Base-by-base conservation (phyloP, 1,139 yeast genomes). In the Sugiyamaella paludigena region DNA sequence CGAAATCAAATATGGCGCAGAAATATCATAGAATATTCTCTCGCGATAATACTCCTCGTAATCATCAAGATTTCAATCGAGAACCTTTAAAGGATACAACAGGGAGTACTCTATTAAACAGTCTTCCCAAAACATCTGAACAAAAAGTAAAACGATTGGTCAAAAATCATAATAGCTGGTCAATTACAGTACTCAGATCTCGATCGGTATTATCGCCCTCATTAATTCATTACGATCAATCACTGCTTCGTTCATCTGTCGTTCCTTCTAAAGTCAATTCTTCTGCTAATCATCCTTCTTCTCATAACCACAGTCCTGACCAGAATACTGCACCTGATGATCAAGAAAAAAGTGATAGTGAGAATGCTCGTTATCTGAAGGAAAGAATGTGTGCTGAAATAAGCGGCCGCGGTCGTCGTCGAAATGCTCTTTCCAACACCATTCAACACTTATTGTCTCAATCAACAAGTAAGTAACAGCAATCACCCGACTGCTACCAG, bases 301-400 rank as follows among this genome's bases (percentile, higher is more conserved):
- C 27, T 12, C 16, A 26, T 9, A 35, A 15, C 11, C n/a, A 19
- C 27, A 15, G 11, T 8, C 10, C 10, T 28, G 5, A 35, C 13
- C 26, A 32, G 11, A 42, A 36, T 27, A 27, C n/a, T 10, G 30
- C 29, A 2, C 40, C 36, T 7, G 9, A 4, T 11, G 38, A 33
- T 5, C 24, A 11, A 15, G 24, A 35, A 12, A 13, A 26, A 9
- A 7, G 28, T 11, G 26, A 15, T 15, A 26, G 28, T 36, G 39
- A 29, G 13, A 36, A 42, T 6, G 45, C 45, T 5, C 35, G 15
- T 12, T 9, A 28, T 10, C 30, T 36, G 24, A 36, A 34, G 36
- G 32, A 42, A 10, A 42, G 13, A 4, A 42, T 42, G 45, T 36
- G 36, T 15, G 45, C 45, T 19, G 45, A 42, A 24, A n/a, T 42